Base-by-base conservation (phyloP, 768 basidiomycete genomes). In the Phallus indusiatus region DNA sequence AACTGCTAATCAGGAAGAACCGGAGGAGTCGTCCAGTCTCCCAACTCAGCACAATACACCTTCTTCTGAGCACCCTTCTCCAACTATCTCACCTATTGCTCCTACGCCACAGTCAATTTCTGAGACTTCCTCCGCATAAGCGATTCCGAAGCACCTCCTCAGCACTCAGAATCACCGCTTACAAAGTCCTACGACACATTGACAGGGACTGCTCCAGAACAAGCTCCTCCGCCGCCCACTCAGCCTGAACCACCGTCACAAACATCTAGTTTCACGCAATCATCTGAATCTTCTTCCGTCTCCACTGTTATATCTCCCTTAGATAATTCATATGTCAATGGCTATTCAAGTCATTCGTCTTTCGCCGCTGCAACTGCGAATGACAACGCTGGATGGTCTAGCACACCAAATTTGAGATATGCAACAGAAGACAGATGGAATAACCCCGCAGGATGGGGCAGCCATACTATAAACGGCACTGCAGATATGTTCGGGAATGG, bases 71-170 rank as follows among this genome's bases (percentile, higher is more conserved):
- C 46, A 42, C 22, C 56, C 51, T 16, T 34, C 22, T 24, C 50
- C 50, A 17, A n/a, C n/a, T 9, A 36, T 37, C 16, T 52, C 57
- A 10, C 49, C 47, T n/a, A 17, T 52, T 1, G 17, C 17, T n/a
- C 33, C 14, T 2, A 59, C 49, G 5, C 49, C 49, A 6, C 20
- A 24, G 5, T 28, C 33, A 20, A 9, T 18, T 11, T 11, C 50
- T 22, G 10, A 48, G 17, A 52, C 48, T 10, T 35, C 10, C 78
- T 80, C n/a, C 82, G 82, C 5, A 82, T 69, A 77, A 75, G 63
- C 77, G 82, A 68, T 79, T 79, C 63, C 62, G 80, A 60, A 64
- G 33, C 14, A 36, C 47, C 36, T 61, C 55, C 42, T 14, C 42
- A 60, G 24, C 61, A 61, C 16, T 66, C 58, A 52, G 34, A 65